Percentiles rank a stretch among this genome's conserved stretches.
Evolutionary conservation across 306 rosid genomes (phyloP).

Genomic region (Dryas octopetala): DNA sequence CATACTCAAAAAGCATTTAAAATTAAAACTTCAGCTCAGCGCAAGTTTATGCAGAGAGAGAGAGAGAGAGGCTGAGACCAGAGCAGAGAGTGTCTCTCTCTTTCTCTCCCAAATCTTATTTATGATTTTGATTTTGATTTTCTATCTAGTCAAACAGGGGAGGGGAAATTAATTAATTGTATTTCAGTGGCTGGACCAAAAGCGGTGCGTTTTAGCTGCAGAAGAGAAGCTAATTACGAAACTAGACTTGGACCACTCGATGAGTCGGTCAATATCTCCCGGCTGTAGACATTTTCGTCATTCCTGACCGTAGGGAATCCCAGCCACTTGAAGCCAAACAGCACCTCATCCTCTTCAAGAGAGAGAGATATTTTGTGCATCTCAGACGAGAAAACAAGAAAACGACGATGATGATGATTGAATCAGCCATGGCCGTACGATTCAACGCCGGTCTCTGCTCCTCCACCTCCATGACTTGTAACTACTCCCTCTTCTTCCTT

Average conservation of each 20-base stretch:
- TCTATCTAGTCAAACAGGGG: conserved; percentile 2
- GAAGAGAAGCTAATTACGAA: not conserved
- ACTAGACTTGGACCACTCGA: too few relatives aligned
- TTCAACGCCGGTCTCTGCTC: conserved; percentile 54
- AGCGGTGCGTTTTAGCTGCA: not conserved
- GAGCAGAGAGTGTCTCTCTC: not conserved
- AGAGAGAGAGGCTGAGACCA: conserved; percentile 1
- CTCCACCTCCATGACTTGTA: conserved; percentile 47
- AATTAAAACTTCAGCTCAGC: not conserved
- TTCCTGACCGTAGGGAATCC: not conserved
- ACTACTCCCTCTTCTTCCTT: conserved; percentile 21
- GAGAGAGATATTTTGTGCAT: conserved; percentile 1
- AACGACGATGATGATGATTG: conserved; percentile 42
- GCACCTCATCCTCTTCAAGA: conserved; percentile 2
- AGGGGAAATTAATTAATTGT: not conserved
- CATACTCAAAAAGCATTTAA: conserved; percentile 49
- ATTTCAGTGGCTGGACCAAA: not conserved
- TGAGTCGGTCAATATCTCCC: too few relatives aligned
- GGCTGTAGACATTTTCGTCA: not conserved
- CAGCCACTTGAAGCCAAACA: not conserved
- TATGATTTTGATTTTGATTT: not conserved
- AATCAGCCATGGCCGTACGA: conserved; percentile 70
- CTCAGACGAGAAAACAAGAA: not conserved
- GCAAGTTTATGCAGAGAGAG: not conserved
- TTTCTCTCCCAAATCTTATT: not conserved